Conservation (phyloP, 2,329 filamentous ascomycete genomes). For the Aurifilum marmelostoma region DNA sequence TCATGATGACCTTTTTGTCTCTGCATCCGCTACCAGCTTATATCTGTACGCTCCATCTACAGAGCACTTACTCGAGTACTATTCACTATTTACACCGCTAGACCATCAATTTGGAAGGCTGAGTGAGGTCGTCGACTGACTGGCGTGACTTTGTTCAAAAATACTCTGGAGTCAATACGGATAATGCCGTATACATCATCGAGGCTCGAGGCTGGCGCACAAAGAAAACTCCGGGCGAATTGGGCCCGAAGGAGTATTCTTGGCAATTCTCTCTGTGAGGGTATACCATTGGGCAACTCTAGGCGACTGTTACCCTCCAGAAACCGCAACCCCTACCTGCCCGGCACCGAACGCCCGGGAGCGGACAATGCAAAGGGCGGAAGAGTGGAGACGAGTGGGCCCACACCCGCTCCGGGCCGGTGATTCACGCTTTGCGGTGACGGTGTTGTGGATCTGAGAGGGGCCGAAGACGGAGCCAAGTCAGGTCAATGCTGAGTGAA, state of each 20-base stretch:
- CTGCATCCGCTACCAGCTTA: background rate
- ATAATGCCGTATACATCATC: background rate
- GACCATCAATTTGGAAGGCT: background rate
- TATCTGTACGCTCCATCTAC: background rate
- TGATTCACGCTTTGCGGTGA: conserved; percentile 1
- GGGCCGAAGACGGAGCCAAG: conserved; percentile 19
- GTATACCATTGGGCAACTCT: background rate
- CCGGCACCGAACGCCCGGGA: conserved; percentile 2
- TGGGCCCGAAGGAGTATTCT: background rate
- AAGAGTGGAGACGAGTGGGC: background rate
- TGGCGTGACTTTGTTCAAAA: background rate
- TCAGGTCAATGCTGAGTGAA: background rate
- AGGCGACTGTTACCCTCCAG: conserved; percentile 3
- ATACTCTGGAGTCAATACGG: background rate
- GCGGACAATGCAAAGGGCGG: background rate
- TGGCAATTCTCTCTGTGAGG: background rate
- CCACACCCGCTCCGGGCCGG: conserved; percentile 12
- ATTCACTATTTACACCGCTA: background rate
- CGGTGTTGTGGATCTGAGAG: conserved; percentile 9
- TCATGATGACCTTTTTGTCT: conserved; percentile 3
- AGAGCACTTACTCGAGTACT: too few species aligned
- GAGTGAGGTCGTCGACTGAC: background rate
- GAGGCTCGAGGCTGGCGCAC: background rate
- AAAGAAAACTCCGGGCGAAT: background rate
- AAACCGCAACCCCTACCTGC: background rate